Evolutionary conservation across 169 alveolate genomes (phyloP).

Genomic region (Plasmodium berghei): DNA sequence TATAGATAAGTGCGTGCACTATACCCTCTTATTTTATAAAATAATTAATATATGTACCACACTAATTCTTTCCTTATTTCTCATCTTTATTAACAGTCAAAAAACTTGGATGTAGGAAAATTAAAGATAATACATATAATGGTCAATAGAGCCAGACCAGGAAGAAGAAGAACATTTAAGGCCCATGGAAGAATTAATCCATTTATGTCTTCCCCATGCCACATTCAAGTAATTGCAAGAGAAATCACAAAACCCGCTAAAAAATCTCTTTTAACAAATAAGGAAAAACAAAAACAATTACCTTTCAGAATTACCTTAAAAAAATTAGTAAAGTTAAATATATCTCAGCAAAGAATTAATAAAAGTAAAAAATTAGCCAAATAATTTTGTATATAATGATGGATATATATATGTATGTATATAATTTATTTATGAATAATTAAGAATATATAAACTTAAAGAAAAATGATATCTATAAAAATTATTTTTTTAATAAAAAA

Average conservation of each 20-base stretch:
- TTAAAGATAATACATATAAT: conserved; percentile 92
- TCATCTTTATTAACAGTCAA: conserved; percentile 81
- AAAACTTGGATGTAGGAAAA: conserved; percentile 94
- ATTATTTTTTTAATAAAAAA: no score
- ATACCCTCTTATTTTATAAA: neutral
- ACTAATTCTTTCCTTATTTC: no score
- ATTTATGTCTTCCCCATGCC: conserved; percentile 92
- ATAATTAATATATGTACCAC: no score
- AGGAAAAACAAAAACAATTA: conserved; percentile 40
- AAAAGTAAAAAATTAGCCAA: conserved; percentile 14
- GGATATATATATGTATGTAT: no score
- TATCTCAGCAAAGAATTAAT: conserved; percentile 29
- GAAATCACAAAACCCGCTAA: conserved; percentile 85
- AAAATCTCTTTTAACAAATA: conserved; percentile 55
- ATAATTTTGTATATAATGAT: neutral
- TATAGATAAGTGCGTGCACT: neutral
- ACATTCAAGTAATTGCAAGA: conserved; percentile 90
- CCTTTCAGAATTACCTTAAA: conserved; percentile 65
- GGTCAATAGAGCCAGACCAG: conserved; percentile 96
- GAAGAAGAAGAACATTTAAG: conserved; percentile 98
- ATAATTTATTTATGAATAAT: no score
- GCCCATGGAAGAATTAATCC: conserved; percentile 99
- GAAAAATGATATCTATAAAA: no score
- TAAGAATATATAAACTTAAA: no score
- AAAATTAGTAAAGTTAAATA: conserved; percentile 58